Base-by-base conservation (phyloP, 2,329 filamentous ascomycete species). In the Stachybotrys chartarum region DNA sequence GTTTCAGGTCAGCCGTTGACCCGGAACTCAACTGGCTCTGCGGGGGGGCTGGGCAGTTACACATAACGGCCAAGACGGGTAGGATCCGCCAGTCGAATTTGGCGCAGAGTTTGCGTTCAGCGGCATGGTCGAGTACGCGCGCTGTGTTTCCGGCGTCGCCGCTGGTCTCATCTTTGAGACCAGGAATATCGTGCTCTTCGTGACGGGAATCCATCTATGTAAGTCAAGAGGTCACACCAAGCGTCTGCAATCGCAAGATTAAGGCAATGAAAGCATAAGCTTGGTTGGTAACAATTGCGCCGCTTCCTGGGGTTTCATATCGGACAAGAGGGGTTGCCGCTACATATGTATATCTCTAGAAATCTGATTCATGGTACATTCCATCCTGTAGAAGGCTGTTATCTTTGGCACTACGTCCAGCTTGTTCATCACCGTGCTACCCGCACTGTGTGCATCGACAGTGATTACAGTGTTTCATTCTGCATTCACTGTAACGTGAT, bases 21-120 rank as follows among this genome's bases (percentile, higher is more conserved):
- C 16, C 16, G 24, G 24, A 18, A 30, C 42, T n/a, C 45, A 5
- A 31, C 30, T 10, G 24, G 24, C 24, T 24, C 24, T 24, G 24
- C 24, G 11, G 3, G 32, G 24, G 12, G 30, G 18, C 16, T 49
- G 14, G 16, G 39, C 45, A 10, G 68, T 55, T 62, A 71, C 70
- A 82, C 80, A 84, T 83, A 30, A 80, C 45, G 24, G 80, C 78
- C 52, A 83, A 62, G 4, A 82, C 74, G 1, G 80, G 80, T 58
- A 83, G 62, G 10, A 83, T 65, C 18, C 78, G 76, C 18, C 78
- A 64, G 62, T 83, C 80, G 56, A 83, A 78, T 64, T 81, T 82
- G 65, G 77, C 74, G 59, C 78, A 79, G 7, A 83, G 68, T 0
- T 72, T 72, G 24, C 72, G 72, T 66, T 83, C 80, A 14, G 79